Evolutionary conservation across 1,284 basidiomycete genomes (phyloP).

Genomic region (Mycena citricolor): DNA sequence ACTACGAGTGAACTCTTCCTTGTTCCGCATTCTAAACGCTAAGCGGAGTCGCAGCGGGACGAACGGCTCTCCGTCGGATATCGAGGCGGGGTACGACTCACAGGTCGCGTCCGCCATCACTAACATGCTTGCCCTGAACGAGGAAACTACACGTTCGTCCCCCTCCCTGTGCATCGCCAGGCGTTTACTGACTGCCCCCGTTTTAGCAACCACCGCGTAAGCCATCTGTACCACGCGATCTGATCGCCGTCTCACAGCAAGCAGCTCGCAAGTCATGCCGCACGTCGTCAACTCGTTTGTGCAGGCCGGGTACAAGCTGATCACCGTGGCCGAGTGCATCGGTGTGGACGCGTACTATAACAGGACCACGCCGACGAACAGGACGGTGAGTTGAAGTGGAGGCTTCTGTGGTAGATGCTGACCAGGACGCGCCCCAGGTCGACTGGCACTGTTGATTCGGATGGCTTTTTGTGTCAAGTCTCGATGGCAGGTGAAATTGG

Average conservation of each 20-base stretch:
- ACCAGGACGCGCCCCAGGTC: no score
- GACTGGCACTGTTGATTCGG: no score
- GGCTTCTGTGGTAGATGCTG: no score
- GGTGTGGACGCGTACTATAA: slow-evolving; percentile 38
- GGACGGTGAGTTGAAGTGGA: no score
- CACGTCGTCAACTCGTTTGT: slow-evolving; percentile 35
- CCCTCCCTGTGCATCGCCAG: slow-evolving; percentile 19
- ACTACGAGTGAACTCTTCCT: slow-evolving; percentile 36
- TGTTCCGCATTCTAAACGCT: neutral
- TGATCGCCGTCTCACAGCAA: neutral
- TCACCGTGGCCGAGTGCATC: slow-evolving; percentile 46
- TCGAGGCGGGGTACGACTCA: slow-evolving; percentile 31
- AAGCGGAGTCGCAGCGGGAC: no score
- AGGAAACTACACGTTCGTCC: slow-evolving; percentile 33
- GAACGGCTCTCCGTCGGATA: slow-evolving; percentile 39
- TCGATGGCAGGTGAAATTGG: no score
- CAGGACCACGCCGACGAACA: no score
- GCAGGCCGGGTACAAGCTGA: slow-evolving; percentile 41
- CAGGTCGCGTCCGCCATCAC: slow-evolving; percentile 32
- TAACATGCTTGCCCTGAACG: slow-evolving; percentile 44
- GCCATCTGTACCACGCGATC: slow-evolving; percentile 14
- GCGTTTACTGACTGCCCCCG: neutral
- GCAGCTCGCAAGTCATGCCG: slow-evolving; percentile 35
- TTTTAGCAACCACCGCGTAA: slow-evolving; percentile 42
- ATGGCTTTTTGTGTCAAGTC: no score